Percentiles rank a stretch among this genome's conserved stretches.
phyloP scores from a whole-genome alignment of 2,329 filamentous ascomycete species.

The Stachybotrys chartarum region DNA sequence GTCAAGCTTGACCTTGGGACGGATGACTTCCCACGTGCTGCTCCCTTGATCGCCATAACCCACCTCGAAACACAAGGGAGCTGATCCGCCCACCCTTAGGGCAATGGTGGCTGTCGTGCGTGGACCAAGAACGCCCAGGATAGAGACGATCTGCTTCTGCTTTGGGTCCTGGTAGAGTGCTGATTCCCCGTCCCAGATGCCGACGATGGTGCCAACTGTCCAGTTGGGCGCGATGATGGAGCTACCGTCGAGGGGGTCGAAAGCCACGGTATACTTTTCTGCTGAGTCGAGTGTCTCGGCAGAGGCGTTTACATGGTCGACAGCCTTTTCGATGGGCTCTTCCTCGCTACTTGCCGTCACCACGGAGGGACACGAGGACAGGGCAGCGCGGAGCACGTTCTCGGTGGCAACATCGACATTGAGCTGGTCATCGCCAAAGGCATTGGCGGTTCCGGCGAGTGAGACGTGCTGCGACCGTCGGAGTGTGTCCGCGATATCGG shows the following conservation, averaged over 20 bases:
- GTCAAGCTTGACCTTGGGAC: slow-evolving; percentile 29
- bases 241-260: slow-evolving; percentile 57
- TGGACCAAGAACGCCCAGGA: slow-evolving; percentile 48
- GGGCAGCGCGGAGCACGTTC: slow-evolving; percentile 34
- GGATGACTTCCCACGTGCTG: slow-evolving; percentile 29
- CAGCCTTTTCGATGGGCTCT: slow-evolving; percentile 43
- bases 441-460: slow-evolving; percentile 42
- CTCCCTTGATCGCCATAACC: slow-evolving; percentile 24
- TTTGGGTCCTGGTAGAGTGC: slow-evolving; percentile 33
- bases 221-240: slow-evolving; percentile 53
- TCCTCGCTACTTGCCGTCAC: slow-evolving; percentile 52
- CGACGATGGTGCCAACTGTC: slow-evolving; percentile 52
- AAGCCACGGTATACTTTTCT: slow-evolving; percentile 51
- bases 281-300: not conserved
- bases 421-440: slow-evolving; percentile 52
- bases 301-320: slow-evolving; percentile 8
- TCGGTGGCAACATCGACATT: slow-evolving; percentile 51
- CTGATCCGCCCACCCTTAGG: slow-evolving; percentile 34
- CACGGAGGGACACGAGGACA: slow-evolving; percentile 36
- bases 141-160: slow-evolving; percentile 36
- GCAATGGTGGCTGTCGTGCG: slow-evolving; percentile 50
- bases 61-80: slow-evolving; percentile 43
- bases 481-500: slow-evolving; percentile 36
- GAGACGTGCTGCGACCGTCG: slow-evolving; percentile 37
- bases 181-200: slow-evolving; percentile 46